A percentile compares a stretch with the other conserved stretches of the same genome.
Evolutionary conservation across 163 green algal species (phyloP).

Genomic region (Chlorella variabilis): DNA sequence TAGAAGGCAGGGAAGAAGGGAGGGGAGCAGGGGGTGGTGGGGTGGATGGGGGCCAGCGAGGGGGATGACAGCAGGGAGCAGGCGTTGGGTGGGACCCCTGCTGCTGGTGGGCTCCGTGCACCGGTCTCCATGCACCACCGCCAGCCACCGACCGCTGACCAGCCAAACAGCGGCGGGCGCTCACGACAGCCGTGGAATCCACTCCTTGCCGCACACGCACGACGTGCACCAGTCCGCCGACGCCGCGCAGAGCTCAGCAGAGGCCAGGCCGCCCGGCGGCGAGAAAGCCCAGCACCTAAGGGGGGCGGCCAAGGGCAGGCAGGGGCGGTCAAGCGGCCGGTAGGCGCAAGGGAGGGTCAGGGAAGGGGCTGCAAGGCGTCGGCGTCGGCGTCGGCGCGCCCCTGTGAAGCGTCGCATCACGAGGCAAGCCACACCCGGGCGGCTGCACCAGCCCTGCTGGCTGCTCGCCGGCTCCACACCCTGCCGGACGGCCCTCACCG

Average conservation of each 20-base stretch:
- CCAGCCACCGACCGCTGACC: no score
- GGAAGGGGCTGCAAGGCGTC: no score
- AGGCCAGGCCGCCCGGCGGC: conserved; percentile 69
- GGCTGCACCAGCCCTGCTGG: no score
- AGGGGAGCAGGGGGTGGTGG: background rate
- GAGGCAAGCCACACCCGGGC: no score
- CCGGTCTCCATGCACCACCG: no score
- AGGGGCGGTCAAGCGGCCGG: no score
- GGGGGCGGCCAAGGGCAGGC: background rate
- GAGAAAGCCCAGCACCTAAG: conserved; percentile 66
- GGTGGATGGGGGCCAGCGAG: background rate
- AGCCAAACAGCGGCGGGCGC: background rate
- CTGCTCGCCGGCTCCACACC: no score
- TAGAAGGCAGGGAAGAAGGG: background rate
- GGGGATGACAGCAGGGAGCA: background rate
- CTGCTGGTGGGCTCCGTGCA: no score
- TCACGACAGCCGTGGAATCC: conserved; percentile 66
- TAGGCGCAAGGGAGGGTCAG: no score
- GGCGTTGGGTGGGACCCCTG: no score
- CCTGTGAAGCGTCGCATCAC: no score
- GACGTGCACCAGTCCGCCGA: conserved; percentile 55
- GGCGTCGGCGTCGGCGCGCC: no score
- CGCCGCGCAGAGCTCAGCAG: conserved; percentile 39
- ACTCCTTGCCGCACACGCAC: conserved; percentile 69
- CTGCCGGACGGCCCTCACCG: conserved; percentile 6